Evolutionary conservation across 2,329 filamentous ascomycete genomes (phyloP).

Genomic region (Xylariaceae sp.): DNA sequence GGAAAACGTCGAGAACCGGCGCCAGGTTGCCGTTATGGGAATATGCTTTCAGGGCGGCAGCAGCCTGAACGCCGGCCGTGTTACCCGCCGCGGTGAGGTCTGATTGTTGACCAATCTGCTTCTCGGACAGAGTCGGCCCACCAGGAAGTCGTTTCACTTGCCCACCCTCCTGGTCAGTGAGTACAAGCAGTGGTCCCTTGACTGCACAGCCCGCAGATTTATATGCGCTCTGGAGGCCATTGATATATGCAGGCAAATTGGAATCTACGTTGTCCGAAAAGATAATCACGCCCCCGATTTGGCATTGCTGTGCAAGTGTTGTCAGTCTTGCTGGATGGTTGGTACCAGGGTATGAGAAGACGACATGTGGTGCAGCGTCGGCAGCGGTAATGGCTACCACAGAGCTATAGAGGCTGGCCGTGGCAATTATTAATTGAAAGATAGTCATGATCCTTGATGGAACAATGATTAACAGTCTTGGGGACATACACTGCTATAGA

Average conservation of each 20-base stretch:
- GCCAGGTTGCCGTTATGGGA: conserved; percentile 23
- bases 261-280: conserved; percentile 22
- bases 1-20: conserved; percentile 22
- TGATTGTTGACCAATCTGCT: conserved; percentile 19
- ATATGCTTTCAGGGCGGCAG: conserved; percentile 21
- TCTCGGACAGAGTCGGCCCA: conserved; percentile 22
- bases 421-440: conserved; percentile 1
- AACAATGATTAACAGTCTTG: not conserved
- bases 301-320: conserved; percentile 14
- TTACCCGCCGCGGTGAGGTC: conserved; percentile 17
- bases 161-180: conserved; percentile 25
- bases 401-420: conserved; percentile 10
- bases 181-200: conserved; percentile 14
- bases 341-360: conserved; percentile 22
- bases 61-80: conserved; percentile 18
- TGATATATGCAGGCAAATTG: conserved; percentile 4
- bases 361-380: conserved; percentile 21
- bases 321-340: conserved; percentile 10
- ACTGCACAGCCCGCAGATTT: conserved; percentile 14
- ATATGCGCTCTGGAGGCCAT: conserved; percentile 11
- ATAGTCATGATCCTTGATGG: conserved; percentile 1
- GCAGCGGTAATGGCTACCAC: conserved; percentile 17
- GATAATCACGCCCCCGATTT: conserved; percentile 22
- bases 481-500: conserved; percentile 2
- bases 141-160: conserved; percentile 21